phyloP scores from a whole-genome alignment of 2,329 filamentous ascomycete genomes.

The Daldinia sp. region DNA sequence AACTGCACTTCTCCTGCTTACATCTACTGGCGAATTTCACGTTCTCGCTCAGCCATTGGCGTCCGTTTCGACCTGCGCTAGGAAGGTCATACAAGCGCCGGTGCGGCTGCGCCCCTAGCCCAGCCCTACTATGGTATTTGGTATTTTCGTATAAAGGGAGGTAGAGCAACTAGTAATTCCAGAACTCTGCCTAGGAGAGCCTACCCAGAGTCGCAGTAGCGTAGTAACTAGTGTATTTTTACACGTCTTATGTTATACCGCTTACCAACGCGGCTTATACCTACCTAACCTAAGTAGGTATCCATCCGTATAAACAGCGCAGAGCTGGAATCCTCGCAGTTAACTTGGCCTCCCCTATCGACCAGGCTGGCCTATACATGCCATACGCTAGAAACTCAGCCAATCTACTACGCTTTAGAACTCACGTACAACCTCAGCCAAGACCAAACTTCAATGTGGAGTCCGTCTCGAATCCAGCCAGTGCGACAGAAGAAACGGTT shows the following conservation, averaged over 20 bases:
- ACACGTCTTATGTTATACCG: background rate
- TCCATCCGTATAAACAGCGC: too few species aligned
- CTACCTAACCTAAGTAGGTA: too few species aligned
- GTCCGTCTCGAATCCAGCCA: constrained; percentile 10
- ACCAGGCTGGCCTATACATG: too few species aligned
- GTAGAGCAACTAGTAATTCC: too few species aligned
- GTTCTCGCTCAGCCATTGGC: constrained; percentile 4
- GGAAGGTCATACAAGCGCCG: constrained; percentile 23
- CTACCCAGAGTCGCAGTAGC: too few species aligned
- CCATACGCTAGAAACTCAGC: too few species aligned
- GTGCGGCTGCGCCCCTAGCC: constrained; percentile 10
- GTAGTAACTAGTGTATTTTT: too few species aligned
- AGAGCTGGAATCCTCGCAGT: background rate
- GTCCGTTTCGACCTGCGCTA: constrained; percentile 10
- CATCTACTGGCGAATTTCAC: background rate
- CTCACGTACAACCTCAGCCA: background rate
- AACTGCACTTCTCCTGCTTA: background rate
- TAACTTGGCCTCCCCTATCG: background rate
- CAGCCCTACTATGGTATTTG: background rate
- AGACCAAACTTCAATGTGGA: constrained; percentile 4
- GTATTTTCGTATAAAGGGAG: background rate
- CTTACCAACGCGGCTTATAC: background rate
- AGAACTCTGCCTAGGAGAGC: too few species aligned
- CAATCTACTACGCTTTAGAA: background rate
- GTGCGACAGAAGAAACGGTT: constrained; percentile 11